Percentiles rank a stretch among this genome's conserved stretches.
phyloP scores from a whole-genome alignment of 2,329 filamentous ascomycete species.

The Didymella lethalis region DNA sequence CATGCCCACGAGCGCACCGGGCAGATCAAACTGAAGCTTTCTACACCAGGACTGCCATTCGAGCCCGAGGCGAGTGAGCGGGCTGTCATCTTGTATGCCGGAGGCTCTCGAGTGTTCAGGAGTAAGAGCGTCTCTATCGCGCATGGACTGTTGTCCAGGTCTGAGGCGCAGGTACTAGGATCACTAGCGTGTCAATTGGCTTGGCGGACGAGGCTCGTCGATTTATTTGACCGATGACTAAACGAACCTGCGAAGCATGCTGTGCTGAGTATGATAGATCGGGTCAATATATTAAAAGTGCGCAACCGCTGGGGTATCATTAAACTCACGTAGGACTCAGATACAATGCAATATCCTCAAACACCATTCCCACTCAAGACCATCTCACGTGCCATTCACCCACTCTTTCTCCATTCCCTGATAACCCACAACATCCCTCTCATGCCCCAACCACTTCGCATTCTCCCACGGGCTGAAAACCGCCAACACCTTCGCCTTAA shows the following conservation, averaged over 20 bases:
- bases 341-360: neutral
- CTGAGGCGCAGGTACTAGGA: neutral
- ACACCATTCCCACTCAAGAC: neutral
- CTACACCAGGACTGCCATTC: neutral
- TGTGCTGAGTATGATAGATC: neutral
- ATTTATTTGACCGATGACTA: neutral
- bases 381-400: conserved; percentile 4
- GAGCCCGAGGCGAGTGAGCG: neutral
- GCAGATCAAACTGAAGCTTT: neutral
- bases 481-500: conserved; percentile 80
- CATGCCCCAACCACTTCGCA: conserved; percentile 37
- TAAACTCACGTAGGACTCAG: neutral
- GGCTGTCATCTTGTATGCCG: neutral
- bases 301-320: neutral
- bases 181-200: neutral
- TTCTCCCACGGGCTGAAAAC: conserved; percentile 36
- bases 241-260: neutral
- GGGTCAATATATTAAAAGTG: neutral
- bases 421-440: conserved; percentile 26
- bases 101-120: neutral
- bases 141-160: neutral
- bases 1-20: neutral
- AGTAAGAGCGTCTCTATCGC: neutral
- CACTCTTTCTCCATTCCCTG: conserved; percentile 23
- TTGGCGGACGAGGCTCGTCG: neutral